phyloP scores from a whole-genome alignment of 2,329 filamentous ascomycete genomes.

The Pseudocercospora musae region DNA sequence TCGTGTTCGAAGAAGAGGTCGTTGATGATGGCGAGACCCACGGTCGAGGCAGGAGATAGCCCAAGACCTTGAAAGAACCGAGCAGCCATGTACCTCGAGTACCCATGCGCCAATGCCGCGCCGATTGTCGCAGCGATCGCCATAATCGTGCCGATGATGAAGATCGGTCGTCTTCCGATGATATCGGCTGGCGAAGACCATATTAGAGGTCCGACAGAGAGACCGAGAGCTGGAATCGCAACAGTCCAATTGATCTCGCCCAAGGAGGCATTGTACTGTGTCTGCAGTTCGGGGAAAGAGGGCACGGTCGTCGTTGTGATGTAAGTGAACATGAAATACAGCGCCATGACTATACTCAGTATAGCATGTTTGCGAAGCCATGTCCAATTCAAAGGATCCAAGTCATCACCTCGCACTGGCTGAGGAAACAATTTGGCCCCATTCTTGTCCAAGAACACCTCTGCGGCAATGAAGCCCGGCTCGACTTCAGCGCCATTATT shows the following conservation, averaged over 20 bases:
- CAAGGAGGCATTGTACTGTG: slow-evolving; percentile 14
- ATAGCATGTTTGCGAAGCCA: slow-evolving; percentile 18
- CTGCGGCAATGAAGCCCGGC: slow-evolving; percentile 9
- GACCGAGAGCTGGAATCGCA: slow-evolving; percentile 19
- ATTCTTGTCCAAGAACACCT: slow-evolving; percentile 18
- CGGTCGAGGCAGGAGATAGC: slow-evolving; percentile 19
- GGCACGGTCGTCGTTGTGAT: slow-evolving; percentile 22
- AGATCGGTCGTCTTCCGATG: slow-evolving; percentile 18
- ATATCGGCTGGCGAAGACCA: slow-evolving; percentile 23
- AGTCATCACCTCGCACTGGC: slow-evolving; percentile 12
- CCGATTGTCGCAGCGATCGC: slow-evolving; percentile 20
- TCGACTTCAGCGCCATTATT: slow-evolving; percentile 8
- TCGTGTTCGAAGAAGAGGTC: slow-evolving; percentile 22
- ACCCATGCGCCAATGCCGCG: slow-evolving; percentile 10
- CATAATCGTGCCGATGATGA: slow-evolving; percentile 19
- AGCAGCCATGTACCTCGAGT: slow-evolving; percentile 19
- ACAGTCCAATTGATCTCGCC: slow-evolving; percentile 23
- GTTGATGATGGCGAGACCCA: slow-evolving; percentile 21
- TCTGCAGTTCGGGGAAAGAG: slow-evolving; percentile 17
- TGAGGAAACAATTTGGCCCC: slow-evolving; percentile 17
- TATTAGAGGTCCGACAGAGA: slow-evolving; percentile 14
- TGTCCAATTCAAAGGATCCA: slow-evolving; percentile 21
- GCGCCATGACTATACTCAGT: not conserved
- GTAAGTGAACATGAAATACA: slow-evolving; percentile 23
- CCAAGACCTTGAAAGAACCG: slow-evolving; percentile 22